Percentiles rank a stretch among this genome's conserved stretches.
These are phyloP conservation scores for Plantago ovata DNA, from an alignment of 257 asterid genomes.

Conservation along the genomic window DNA sequence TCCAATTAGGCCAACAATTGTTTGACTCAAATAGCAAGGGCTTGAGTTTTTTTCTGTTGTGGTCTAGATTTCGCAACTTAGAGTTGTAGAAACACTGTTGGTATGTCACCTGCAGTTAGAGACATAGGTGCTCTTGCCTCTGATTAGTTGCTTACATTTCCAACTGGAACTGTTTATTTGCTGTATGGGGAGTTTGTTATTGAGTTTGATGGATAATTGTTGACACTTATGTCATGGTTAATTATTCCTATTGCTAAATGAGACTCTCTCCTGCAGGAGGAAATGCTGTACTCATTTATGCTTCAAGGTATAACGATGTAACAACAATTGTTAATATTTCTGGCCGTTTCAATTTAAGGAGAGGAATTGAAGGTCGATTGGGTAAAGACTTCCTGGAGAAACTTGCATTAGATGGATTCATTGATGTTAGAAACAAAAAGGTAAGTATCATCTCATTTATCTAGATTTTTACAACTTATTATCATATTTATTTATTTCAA, in stretches of 20 bases:
- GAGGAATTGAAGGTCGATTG: constrained; percentile 88
- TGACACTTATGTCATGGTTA: not conserved
- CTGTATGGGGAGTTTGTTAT: not conserved
- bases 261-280: constrained; percentile 58
- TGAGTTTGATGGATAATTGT: not conserved
- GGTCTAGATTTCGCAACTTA: too few relatives aligned
- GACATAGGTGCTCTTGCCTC: too few relatives aligned
- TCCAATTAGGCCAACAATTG: too few relatives aligned
- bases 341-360: constrained; percentile 68
- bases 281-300: constrained; percentile 80
- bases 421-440: constrained; percentile 70
- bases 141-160: too few relatives aligned
- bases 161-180: too few relatives aligned
- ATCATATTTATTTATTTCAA: too few relatives aligned
- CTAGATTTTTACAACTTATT: too few relatives aligned
- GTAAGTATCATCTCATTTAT: constrained; percentile 26
- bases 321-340: constrained; percentile 60
- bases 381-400: constrained; percentile 59
- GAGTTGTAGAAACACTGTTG: too few relatives aligned
- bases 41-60: too few relatives aligned
- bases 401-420: constrained; percentile 53
- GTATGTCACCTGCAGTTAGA: too few relatives aligned
- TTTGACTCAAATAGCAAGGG: too few relatives aligned
- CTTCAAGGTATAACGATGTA: constrained; percentile 54
- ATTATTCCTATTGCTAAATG: constrained; percentile 6